A percentile compares a stretch with the other conserved stretches of the same genome.
These are phyloP conservation scores for Mycena rosella DNA, from an alignment of 768 basidiomycete species.

Conservation along the genomic window DNA sequence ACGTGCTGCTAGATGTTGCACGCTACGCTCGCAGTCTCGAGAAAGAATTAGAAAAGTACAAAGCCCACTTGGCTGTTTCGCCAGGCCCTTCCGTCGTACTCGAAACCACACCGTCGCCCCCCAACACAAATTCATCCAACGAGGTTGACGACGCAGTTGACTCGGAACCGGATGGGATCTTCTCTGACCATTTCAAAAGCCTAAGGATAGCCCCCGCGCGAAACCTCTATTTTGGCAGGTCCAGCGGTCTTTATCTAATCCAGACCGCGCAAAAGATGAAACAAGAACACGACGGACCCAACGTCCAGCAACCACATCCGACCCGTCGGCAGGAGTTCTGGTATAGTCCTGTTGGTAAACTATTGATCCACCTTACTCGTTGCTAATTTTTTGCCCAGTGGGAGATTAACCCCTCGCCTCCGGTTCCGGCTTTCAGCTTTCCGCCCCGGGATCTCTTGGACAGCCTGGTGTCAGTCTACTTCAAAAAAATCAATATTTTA, in stretches of 20 bases:
- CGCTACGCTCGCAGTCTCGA: slow-evolving; percentile 30
- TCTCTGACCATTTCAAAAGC: slow-evolving; percentile 10
- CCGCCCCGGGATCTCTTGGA: slow-evolving; percentile 54
- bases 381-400: slow-evolving; percentile 15
- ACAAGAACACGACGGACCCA: slow-evolving; percentile 49
- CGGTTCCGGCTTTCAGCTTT: slow-evolving; percentile 32
- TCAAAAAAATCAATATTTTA: slow-evolving; percentile 53
- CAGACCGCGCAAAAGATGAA: slow-evolving; percentile 54
- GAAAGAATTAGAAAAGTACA: slow-evolving; percentile 11
- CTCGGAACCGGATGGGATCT: slow-evolving; percentile 15
- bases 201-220: slow-evolving; percentile 13
- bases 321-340: slow-evolving; percentile 34
- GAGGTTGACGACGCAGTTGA: background rate
- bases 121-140: background rate
- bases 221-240: slow-evolving; percentile 43
- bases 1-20: slow-evolving; percentile 29
- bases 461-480: slow-evolving; percentile 62
- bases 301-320: background rate
- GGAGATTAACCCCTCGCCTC: slow-evolving; percentile 11
- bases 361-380: background rate
- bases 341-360: slow-evolving; percentile 44
- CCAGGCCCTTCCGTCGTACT: background rate
- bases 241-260: slow-evolving; percentile 46
- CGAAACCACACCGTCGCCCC: background rate
- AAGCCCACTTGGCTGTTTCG: background rate